Evolutionary conservation across 2,329 filamentous ascomycete species (phyloP), one percentile per base, ranked within the genome.

Genomic region (Aspergillus piperis): DNA sequence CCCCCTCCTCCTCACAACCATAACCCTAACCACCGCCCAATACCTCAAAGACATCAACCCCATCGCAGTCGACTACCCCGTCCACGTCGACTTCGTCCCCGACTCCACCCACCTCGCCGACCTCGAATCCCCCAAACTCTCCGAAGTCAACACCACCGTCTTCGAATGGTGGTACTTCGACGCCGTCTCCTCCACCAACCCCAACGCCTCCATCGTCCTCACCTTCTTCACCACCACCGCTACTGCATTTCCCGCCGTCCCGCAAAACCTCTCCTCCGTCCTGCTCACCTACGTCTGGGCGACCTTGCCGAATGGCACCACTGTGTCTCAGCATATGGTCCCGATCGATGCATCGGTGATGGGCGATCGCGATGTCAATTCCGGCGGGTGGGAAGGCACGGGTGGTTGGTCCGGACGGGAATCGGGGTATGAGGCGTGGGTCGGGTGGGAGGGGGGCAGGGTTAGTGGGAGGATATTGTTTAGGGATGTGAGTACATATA

Each of bases 131-230:
- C 73, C 74, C 0, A 70, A 72, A 49, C 27, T 75, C 7, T 52
- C 59, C 36, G 48, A 41, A 10, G 64, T 75, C 52, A 75, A 74
- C 52, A 17, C 55, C 32, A 66, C 71, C 25, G 69, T 69, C 17
- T 76, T 73, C 49, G 73, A 76, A 64, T 78, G 75, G 75, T 79
- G 77, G 77, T 78, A 77, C 60, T 78, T 78, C 48, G 75, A 79
- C 59, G 73, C 66, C 19, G 68, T 79, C 10, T 68, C 75, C 1
- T 51, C 62, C 2, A 62, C 64, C 7, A 65, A 70, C 49, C 60
- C 68, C 1, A 60, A 65, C 7, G 64, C 68, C 19, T 71, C 69
- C 0, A 53, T 77, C 7, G 68, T 70, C 0, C 50, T 79, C 15
- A 70, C 70, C 21, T 76, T 78, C 63, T 74, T 73, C 60, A 70